Evolutionary conservation across 1,139 yeast genomes (phyloP).

Genomic region (Cylindricascospora bacillispora): DNA sequence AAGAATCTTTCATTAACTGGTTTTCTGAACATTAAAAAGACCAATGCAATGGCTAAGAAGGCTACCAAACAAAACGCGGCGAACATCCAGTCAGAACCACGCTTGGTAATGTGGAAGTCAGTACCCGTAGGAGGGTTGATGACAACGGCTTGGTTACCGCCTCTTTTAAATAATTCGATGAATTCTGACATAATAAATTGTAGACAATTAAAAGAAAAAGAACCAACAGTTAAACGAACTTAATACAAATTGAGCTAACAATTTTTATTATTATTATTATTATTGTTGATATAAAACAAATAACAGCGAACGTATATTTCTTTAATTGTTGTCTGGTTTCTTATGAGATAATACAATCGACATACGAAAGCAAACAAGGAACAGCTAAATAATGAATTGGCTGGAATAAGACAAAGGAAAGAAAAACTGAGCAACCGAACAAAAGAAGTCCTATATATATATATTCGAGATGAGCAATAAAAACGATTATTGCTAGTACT

Average conservation of each 20-base stretch:
- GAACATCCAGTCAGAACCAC: constrained; percentile 19
- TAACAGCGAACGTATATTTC: background rate
- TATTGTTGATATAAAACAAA: background rate
- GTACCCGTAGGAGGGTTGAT: constrained; percentile 14
- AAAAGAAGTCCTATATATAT: too few species aligned
- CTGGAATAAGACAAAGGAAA: too few species aligned
- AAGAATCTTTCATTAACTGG: constrained; percentile 13
- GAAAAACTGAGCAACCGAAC: too few species aligned
- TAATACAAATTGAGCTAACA: too few species aligned
- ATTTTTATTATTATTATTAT: background rate
- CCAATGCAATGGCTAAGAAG: constrained; percentile 25
- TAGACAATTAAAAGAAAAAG: too few species aligned
- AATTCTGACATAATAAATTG: constrained; percentile 7
- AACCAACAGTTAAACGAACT: too few species aligned
- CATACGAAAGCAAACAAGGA: too few species aligned
- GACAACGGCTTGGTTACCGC: constrained; percentile 15
- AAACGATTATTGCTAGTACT: too few species aligned
- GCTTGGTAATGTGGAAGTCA: constrained; percentile 15
- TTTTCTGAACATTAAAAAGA: constrained; percentile 38
- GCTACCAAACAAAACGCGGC: constrained; percentile 31
- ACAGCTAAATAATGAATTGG: too few species aligned
- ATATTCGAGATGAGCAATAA: too few species aligned
- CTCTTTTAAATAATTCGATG: constrained; percentile 13
- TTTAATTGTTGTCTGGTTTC: too few species aligned
- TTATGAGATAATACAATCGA: too few species aligned